Evolutionary conservation across 2,329 filamentous ascomycete species (phyloP).

Genomic region (Arthrobotrys sinensis): DNA sequence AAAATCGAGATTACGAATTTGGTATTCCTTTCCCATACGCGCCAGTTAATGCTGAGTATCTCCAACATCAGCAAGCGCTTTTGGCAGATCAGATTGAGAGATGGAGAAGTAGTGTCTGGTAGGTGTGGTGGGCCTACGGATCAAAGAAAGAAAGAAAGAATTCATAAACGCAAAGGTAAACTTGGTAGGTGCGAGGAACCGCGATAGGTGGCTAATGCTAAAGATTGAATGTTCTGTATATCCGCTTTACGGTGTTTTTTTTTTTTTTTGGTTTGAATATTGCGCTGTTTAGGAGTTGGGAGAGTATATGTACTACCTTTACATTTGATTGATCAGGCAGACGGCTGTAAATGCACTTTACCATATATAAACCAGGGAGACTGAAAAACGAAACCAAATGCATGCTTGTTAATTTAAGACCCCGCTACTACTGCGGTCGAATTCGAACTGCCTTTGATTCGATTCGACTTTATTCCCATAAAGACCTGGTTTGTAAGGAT

Average conservation of each 20-base stretch:
- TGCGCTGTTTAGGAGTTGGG: constrained; percentile 2
- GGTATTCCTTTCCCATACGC: constrained; percentile 59
- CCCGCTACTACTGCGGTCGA: too few species aligned
- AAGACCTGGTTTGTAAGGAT: too few species aligned
- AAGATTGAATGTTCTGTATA: background rate
- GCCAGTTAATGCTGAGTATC: constrained; percentile 55
- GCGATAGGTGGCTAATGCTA: background rate
- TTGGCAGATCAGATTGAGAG: constrained; percentile 59
- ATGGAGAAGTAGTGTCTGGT: constrained; percentile 59
- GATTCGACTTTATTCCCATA: too few species aligned
- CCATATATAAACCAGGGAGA: too few species aligned
- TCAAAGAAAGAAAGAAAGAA: too few species aligned
- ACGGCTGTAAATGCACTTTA: too few species aligned
- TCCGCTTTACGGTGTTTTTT: constrained; percentile 1
- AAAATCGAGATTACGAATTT: constrained; percentile 48
- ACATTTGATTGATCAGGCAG: too few species aligned
- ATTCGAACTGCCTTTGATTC: too few species aligned
- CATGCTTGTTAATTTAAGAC: too few species aligned
- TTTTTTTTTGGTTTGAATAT: background rate
- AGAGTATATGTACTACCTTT: background rate
- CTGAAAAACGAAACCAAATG: too few species aligned
- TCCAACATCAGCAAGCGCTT: constrained; percentile 56
- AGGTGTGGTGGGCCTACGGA: background rate
- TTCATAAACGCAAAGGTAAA: too few species aligned
- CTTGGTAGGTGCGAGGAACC: too few species aligned